These are phyloP conservation scores for Pythium rhizo-oryzae DNA, from an alignment of 352 stramenopile genomes.

Conservation along the genomic window DNA sequence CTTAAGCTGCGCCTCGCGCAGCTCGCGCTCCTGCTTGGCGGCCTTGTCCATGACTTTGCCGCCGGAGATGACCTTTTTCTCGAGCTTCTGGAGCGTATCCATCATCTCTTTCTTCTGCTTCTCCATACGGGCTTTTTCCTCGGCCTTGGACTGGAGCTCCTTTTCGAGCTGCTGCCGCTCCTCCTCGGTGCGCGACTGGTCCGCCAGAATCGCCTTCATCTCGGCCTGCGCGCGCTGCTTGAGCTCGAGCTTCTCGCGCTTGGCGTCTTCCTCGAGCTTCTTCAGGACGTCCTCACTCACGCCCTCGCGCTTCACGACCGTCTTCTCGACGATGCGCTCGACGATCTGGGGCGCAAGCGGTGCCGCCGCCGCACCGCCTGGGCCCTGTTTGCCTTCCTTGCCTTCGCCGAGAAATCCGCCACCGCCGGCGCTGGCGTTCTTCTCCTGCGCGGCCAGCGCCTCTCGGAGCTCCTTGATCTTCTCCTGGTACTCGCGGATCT, in stretches of 20 bases:
- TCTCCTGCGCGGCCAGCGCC: conserved; percentile 59
- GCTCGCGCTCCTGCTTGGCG: conserved; percentile 92
- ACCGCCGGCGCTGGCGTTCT: conserved; percentile 34
- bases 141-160: conserved; percentile 84
- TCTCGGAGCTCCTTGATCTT: conserved; percentile 89
- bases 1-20: conserved; percentile 90
- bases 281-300: conserved; percentile 79
- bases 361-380: background rate
- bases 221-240: conserved; percentile 73
- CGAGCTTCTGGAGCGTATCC: conserved; percentile 71
- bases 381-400: conserved; percentile 13
- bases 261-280: conserved; percentile 76
- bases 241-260: conserved; percentile 71
- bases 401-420: conserved; percentile 25
- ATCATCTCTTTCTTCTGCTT: conserved; percentile 93
- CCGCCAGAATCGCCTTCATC: conserved; percentile 84
- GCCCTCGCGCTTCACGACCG: conserved; percentile 71
- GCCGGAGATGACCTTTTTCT: conserved; percentile 88
- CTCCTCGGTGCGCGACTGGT: conserved; percentile 88
- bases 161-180: conserved; percentile 84
- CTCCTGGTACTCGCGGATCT: conserved; percentile 90
- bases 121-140: conserved; percentile 79
- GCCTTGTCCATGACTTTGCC: conserved; percentile 95
- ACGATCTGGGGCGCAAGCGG: conserved; percentile 45
- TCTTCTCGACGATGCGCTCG: conserved; percentile 76